phyloP scores from a whole-genome alignment of 805 yeast species.

The Starmerella riodocensis region DNA sequence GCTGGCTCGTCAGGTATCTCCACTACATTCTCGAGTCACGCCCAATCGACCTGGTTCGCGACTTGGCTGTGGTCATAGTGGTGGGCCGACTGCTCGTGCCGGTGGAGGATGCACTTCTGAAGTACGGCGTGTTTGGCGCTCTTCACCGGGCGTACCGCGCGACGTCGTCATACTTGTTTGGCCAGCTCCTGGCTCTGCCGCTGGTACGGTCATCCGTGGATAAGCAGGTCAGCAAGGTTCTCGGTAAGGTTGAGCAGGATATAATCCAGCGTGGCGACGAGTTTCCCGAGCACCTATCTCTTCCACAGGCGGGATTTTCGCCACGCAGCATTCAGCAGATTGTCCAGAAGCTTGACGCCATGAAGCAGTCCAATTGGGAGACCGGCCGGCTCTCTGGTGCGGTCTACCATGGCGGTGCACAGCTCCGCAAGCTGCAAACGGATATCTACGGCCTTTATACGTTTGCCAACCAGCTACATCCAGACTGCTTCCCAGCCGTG shows the following conservation, averaged over 20 bases:
- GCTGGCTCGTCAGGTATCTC: neutral
- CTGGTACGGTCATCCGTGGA: slow-evolving; percentile 44
- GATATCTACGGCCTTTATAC: slow-evolving; percentile 62
- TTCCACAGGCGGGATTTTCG: slow-evolving; percentile 53
- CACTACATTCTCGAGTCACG: slow-evolving; percentile 3
- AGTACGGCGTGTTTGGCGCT: slow-evolving; percentile 21
- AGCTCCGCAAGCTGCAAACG: slow-evolving; percentile 59
- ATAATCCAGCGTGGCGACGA: slow-evolving; percentile 43
- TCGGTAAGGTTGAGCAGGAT: slow-evolving; percentile 39
- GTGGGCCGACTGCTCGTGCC: slow-evolving; percentile 9
- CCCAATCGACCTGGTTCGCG: slow-evolving; percentile 5
- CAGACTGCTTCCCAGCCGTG: slow-evolving; percentile 92
- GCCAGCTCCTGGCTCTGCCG: slow-evolving; percentile 34
- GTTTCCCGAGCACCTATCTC: slow-evolving; percentile 21
- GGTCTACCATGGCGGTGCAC: slow-evolving; percentile 89
- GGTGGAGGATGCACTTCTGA: slow-evolving; percentile 13
- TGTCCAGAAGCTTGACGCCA: slow-evolving; percentile 31
- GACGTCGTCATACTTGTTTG: slow-evolving; percentile 15
- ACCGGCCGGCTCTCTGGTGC: slow-evolving; percentile 86
- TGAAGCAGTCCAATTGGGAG: slow-evolving; percentile 70
- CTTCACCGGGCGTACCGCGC: slow-evolving; percentile 5
- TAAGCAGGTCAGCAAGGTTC: slow-evolving; percentile 40
- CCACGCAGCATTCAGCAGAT: slow-evolving; percentile 36
- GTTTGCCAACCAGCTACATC: slow-evolving; percentile 89
- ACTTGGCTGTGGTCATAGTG: slow-evolving; percentile 10